Conservation (phyloP, 345 rosid genomes). For the Salix viminalis region DNA sequence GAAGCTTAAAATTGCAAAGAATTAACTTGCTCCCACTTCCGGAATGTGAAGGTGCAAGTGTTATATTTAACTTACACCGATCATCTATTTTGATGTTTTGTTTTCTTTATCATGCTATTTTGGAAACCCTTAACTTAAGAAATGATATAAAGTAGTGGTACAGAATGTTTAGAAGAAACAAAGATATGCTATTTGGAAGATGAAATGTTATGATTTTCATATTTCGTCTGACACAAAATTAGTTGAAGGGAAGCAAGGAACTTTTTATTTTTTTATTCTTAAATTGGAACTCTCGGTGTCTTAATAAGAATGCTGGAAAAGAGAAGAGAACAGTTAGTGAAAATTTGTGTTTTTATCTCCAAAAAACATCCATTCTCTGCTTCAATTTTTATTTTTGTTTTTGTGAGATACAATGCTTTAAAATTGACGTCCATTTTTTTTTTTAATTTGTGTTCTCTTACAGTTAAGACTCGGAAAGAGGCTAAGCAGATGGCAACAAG, state of each 20-base stretch:
- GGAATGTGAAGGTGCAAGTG: background rate
- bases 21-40: background rate
- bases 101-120: background rate
- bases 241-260: background rate
- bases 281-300: background rate
- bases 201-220: background rate
- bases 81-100: background rate
- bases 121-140: background rate
- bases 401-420: background rate
- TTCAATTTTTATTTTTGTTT: background rate
- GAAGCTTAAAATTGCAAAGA: background rate
- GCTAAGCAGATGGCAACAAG: conserved; percentile 59
- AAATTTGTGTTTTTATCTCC: background rate
- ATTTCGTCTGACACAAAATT: background rate
- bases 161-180: background rate
- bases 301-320: background rate
- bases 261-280: no score
- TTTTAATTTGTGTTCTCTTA: conserved; percentile 13
- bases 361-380: background rate
- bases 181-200: background rate
- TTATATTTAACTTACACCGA: background rate
- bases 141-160: background rate
- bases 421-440: background rate
- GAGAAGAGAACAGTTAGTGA: background rate
- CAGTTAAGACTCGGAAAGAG: conserved; percentile 80